Conservation (phyloP, 129 eudicot genomes). For the Flaveria brownii region DNA sequence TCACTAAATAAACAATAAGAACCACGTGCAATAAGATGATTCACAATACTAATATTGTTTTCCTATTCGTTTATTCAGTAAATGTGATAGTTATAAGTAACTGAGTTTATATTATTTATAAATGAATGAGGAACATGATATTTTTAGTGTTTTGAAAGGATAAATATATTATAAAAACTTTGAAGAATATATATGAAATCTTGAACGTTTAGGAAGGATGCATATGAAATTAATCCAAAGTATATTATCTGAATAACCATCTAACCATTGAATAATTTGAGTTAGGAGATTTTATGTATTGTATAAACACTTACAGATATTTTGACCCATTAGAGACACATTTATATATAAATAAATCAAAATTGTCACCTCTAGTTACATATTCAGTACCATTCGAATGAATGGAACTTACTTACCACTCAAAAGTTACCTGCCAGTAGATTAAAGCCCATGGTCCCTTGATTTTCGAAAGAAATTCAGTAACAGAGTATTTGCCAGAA, state of each 20-base stretch:
- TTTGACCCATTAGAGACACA: neutral
- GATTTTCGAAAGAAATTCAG: constrained; percentile 77
- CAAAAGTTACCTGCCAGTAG: constrained; percentile 96
- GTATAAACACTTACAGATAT: neutral
- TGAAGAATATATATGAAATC: neutral
- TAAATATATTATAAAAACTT: neutral
- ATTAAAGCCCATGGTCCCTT: constrained; percentile 95
- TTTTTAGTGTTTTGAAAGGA: neutral
- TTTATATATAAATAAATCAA: neutral
- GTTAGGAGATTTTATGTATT: neutral
- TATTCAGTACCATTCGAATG: constrained; percentile 13
- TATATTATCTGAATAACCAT: neutral
- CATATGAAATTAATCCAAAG: neutral
- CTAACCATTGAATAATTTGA: neutral
- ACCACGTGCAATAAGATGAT: neutral
- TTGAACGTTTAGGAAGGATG: neutral
- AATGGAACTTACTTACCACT: constrained; percentile 85
- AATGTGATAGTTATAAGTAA: neutral
- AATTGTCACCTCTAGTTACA: constrained; percentile 2
- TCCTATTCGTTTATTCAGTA: neutral
- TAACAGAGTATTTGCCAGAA: constrained; percentile 49
- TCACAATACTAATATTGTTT: neutral
- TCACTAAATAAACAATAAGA: too few relatives aligned
- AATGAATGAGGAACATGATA: neutral
- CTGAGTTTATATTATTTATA: neutral